Percentiles rank a stretch among this genome's conserved stretches.
Conservation (phyloP, 106 monocot genomes). For the Ottelia alismoides region DNA sequence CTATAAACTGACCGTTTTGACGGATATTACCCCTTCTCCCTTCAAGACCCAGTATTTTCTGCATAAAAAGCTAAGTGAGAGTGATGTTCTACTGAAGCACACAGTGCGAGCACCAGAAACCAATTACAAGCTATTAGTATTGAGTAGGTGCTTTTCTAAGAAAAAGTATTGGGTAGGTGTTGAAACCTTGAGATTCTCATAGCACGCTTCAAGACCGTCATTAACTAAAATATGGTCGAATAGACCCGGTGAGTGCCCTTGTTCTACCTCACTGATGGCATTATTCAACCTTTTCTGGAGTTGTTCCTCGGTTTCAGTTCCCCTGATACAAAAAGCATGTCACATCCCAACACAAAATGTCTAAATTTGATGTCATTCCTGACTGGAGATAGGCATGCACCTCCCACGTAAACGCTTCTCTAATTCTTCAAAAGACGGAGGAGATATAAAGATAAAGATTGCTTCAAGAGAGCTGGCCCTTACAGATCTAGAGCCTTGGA, state of each 20-base stretch:
- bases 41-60: slow-evolving; percentile 65
- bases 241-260: slow-evolving; percentile 41
- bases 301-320: slow-evolving; percentile 95
- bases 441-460: slow-evolving; percentile 73
- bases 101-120: background rate
- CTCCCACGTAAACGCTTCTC: slow-evolving; percentile 83
- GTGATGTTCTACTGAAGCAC: no score
- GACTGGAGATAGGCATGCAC: slow-evolving; percentile 21
- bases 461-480: slow-evolving; percentile 80
- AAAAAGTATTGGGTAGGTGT: background rate
- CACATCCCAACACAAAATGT: background rate
- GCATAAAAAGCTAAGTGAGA: slow-evolving; percentile 1
- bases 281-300: slow-evolving; percentile 82
- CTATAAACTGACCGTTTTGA: background rate
- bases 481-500: slow-evolving; percentile 92
- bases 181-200: slow-evolving; percentile 63
- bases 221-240: slow-evolving; percentile 86
- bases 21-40: slow-evolving; percentile 9
- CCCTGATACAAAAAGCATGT: slow-evolving; percentile 23
- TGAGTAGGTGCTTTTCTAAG: background rate
- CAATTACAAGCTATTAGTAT: background rate
- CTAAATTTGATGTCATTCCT: background rate
- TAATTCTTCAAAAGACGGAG: slow-evolving; percentile 81
- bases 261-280: slow-evolving; percentile 67
- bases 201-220: slow-evolving; percentile 73